Base-by-base conservation (phyloP, 139 green algal genomes). In the Medakamo hakoo region DNA sequence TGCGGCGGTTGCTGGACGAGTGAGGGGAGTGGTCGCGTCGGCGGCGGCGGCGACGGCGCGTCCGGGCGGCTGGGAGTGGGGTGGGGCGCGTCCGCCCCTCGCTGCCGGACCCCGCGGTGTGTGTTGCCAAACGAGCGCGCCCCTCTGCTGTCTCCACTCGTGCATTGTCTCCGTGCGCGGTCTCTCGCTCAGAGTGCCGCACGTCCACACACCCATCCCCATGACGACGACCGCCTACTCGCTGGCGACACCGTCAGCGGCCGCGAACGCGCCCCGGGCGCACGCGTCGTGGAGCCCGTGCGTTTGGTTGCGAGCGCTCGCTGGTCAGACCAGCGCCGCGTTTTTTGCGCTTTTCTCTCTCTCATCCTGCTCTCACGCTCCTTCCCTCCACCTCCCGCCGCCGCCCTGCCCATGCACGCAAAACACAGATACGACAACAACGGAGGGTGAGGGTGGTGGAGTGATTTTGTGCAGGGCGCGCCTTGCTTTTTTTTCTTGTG, bases 371-470 rank as follows among this genome's bases (percentile, higher is more conserved):
- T 55, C n/a, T 57, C 55, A 28, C 31, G 64, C 40, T 16, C 40
- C 40, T 9, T 16, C 40, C 40, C 40, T 16, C 9, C 40, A 9
- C 9, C 40, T 9, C 9, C 40, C 9, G 40, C 9, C 40, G 40
- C 40, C 40, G 9, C 40, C 40, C 9, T 52, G 9, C 9, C 9
- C 9, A 9, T 9, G 9, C 9, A 9, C 40, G 9, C 40, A 21
- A 21, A 16, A 16, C 16, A 9, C 73, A 86, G 79, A 61, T 88
- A 88, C 68, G 78, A 84, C 63, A 73, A 88, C 73, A 88, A 88
- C 57, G 81, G 81, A 63, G 81, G 81, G 81, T 88, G 59, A 69
- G 76, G 31, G 4, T 23, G 19, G 24, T 27, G 40, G 3, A 55
- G 57, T n/a, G 60, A 16, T 49, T 24, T 4, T 30, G 19, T 4